Conservation (phyloP, 805 yeast genomes). For the Teunomyces tritomae region DNA sequence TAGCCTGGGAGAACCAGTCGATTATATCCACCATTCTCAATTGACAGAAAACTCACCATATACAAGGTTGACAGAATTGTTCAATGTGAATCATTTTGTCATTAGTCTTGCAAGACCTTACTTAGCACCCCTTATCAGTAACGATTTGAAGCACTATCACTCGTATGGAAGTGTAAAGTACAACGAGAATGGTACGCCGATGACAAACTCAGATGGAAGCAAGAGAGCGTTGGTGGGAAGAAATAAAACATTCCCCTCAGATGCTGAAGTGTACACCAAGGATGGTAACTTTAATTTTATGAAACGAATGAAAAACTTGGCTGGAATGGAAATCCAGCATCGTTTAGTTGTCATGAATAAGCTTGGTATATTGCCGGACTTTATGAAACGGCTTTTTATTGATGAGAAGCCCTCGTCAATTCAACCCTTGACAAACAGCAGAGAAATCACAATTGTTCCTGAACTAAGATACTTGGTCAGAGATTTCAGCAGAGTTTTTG, state of each 20-base stretch:
- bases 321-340: slow-evolving; percentile 80
- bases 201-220: not conserved
- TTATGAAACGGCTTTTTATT: slow-evolving; percentile 71
- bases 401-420: slow-evolving; percentile 81
- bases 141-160: slow-evolving; percentile 73
- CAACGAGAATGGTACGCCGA: slow-evolving; percentile 7
- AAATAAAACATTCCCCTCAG: slow-evolving; percentile 30
- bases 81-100: slow-evolving; percentile 90
- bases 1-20: slow-evolving; percentile 7
- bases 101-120: slow-evolving; percentile 93
- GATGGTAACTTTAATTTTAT: slow-evolving; percentile 31
- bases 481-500: slow-evolving; percentile 75
- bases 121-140: slow-evolving; percentile 81
- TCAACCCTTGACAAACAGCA: slow-evolving; percentile 53
- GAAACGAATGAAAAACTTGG: slow-evolving; percentile 47
- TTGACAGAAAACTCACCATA: slow-evolving; percentile 57
- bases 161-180: slow-evolving; percentile 30
- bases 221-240: slow-evolving; percentile 20
- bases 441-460: slow-evolving; percentile 90
- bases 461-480: slow-evolving; percentile 67
- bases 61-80: slow-evolving; percentile 83
- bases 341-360: slow-evolving; percentile 77
- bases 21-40: slow-evolving; percentile 17
- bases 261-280: slow-evolving; percentile 29
- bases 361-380: slow-evolving; percentile 68